Base-by-base conservation (phyloP, 1,284 basidiomycete species). In the Mycena sp. region DNA sequence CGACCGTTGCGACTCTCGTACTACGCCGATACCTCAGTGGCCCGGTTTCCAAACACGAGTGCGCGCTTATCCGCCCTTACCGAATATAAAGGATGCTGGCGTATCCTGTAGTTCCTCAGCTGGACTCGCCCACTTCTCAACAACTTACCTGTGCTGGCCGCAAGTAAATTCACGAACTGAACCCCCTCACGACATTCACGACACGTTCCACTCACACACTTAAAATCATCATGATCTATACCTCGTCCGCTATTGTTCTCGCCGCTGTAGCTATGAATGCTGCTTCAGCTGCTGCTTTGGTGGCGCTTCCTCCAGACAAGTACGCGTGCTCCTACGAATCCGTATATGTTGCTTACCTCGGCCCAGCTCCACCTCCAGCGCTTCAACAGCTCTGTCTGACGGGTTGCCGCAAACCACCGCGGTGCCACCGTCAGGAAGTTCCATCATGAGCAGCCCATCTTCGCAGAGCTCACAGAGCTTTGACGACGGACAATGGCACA, bases 101-200 rank as follows among this genome's bases (percentile, higher is more conserved):
- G 4, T 50, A 17, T 50, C 30, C 48, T 25, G 30, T 35, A 12
- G n/a, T 50, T 37, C 50, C 19, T 52, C 35, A 52, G 50, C 50
- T 52, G 50, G 50, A 38, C 50, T 52, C 50, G 40, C 50, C 50
- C 50, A 38, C 37, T n/a, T 49, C 32, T 37, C 46, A 50, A 35
- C 48, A 50, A 50, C 30, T 25, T 52, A 38, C 50, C 37, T 52
- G 50, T 52, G 50, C 50, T 19, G 50, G 50, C 25, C 50, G 40
- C 50, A 40, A 28, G 21, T 28, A 40, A 26, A 26, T 40, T 32
- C 40, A 52, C 32, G 21, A 52, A 37, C 37, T 16, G 23, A 25
- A 35, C 17, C n/a, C n/a, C 12, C 16, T 26, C 25, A 37, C 30
- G 17, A 49, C 16, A 25, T 46, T 26, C 44, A 46, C 26, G 25